Evolutionary conservation across 1,284 basidiomycete species (phyloP).

Genomic region (Amylostereum chailletii): DNA sequence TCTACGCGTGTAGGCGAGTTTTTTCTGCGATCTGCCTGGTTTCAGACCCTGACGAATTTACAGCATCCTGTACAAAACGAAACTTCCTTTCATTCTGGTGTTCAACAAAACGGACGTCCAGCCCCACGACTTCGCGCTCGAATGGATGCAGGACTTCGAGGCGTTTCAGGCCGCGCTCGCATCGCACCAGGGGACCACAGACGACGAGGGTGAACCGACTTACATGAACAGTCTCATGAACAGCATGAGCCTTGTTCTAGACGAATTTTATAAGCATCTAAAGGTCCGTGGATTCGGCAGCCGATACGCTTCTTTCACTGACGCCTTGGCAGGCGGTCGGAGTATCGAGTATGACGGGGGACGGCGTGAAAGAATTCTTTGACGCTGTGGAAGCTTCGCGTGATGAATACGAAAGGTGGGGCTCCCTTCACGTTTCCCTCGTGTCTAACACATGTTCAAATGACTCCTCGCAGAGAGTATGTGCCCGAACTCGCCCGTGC

Average conservation of each 20-base stretch:
- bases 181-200: slow-evolving; percentile 53
- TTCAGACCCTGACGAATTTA: not conserved
- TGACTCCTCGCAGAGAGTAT: slow-evolving; percentile 59
- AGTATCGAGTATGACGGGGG: slow-evolving; percentile 92
- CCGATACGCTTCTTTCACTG: not conserved
- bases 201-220: slow-evolving; percentile 85
- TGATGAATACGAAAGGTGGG: slow-evolving; percentile 81
- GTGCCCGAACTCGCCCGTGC: slow-evolving; percentile 82
- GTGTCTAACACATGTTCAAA: slow-evolving; percentile 2
- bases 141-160: slow-evolving; percentile 99
- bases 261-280: slow-evolving; percentile 97
- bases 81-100: slow-evolving; percentile 93
- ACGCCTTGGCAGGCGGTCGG: slow-evolving; percentile 71
- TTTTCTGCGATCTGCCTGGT: not conserved
- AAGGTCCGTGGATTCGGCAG: slow-evolving; percentile 41
- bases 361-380: slow-evolving; percentile 88
- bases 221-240: slow-evolving; percentile 99
- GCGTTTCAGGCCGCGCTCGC: slow-evolving; percentile 71
- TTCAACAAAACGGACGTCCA: slow-evolving; percentile 98
- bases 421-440: slow-evolving; percentile 8
- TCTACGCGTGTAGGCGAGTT: slow-evolving; percentile 91
- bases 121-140: slow-evolving; percentile 83
- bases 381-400: slow-evolving; percentile 83
- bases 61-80: slow-evolving; percentile 97
- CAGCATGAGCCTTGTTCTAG: slow-evolving; percentile 95